Evolutionary conservation across 352 stramenopile genomes (phyloP), one percentile per base, ranked within the genome.

Genomic region (Pythium coloratum): DNA sequence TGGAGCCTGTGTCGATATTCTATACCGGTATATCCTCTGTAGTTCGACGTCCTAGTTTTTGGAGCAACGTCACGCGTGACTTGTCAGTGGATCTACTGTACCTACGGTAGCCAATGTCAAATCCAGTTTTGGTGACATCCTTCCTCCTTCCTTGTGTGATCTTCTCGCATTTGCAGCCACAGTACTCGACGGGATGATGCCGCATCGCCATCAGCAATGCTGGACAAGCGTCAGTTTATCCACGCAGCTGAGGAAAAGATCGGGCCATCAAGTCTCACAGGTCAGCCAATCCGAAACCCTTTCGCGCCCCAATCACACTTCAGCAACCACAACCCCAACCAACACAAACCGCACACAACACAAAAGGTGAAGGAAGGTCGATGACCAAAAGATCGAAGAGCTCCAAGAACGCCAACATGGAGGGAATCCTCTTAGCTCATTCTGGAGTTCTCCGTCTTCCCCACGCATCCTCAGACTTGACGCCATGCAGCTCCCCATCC

Each of bases 381-480:
- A 24, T 24, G 40, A 24, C 40, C 40, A 10, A 49, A 49, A 49
- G 40, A 49, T 49, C 40, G 14, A 24, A 49, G 38, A 16, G 40
- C 40, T 49, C 40, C 40, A 24, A 24, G 20, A 24, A 24, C 20
- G 20, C 4, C 40, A 24, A 24, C 20, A 49, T 24, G 13, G 40
- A 49, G 14, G 34, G 6, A 6, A 0, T 40, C 34, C 40, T 33
- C n/a, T 33, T 30, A 6, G 7, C 24, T 55, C 54, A 59, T 32
- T 59, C 54, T 38, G 3, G 6, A 46, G 24, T 59, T 38, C 14
- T 16, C 54, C 18, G 16, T n/a, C 54, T 59, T 24, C 28, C 32
- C 30, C 55, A 16, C 55, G 20, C 55, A 40, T 3, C 60, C 50
- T 60, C 49, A 59, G 58, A 47, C 33, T 66, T 36, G 30, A 33